Evolutionary conservation across 169 alveolate species (phyloP), one percentile per base, ranked within the genome.

Genomic region (Toxoplasma gondii): DNA sequence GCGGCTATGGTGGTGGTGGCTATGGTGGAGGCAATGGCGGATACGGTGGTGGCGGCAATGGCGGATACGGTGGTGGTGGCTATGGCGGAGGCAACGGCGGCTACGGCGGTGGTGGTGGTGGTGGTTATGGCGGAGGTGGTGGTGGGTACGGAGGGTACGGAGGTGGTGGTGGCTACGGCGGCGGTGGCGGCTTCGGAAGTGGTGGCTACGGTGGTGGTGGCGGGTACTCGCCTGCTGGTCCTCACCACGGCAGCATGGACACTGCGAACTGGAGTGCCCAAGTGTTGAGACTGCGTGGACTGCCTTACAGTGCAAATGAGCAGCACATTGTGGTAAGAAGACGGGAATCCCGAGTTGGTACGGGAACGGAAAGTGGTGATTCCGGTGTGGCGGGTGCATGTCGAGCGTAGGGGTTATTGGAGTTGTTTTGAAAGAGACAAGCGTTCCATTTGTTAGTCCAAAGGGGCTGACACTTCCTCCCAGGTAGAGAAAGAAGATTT

Each of bases 281-380:
- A 0, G 95, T 96, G 39, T 83, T 96, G 80, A 74, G 97, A 34
- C 93, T 96, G 43, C 92, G 97, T 74, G 97, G 97, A 38, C 94
- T 96, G 93, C 97, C 97, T 36, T 96, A 94, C 95, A 84, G 94
- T 43, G 96, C 97, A 10, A 96, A 95, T 34, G 97, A 96, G 49
- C 78, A 78, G 43, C 96, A 96, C 45, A 96, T 96, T 80, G 97
- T 94, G 95, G 96, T 94, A 45, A 39, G 96, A 5, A 39, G 49
- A n/a, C n/a, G 88, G 34, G 34, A n/a, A n/a, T n/a, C 58, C 58
- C 58, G 58, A 49, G 31, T 64, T 4, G n/a, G 34, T 64, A 16
- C n/a, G 7, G 31, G 5, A 19, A 19, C n/a, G 34, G 74, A 64
- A 10, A 7, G n/a, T 1, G 74, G n/a, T 1, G 7, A 1, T 16